Percentiles rank a stretch among this genome's conserved stretches.
Conservation (phyloP, 495 filamentous ascomycete genomes). For the Penicillium pulvis region DNA sequence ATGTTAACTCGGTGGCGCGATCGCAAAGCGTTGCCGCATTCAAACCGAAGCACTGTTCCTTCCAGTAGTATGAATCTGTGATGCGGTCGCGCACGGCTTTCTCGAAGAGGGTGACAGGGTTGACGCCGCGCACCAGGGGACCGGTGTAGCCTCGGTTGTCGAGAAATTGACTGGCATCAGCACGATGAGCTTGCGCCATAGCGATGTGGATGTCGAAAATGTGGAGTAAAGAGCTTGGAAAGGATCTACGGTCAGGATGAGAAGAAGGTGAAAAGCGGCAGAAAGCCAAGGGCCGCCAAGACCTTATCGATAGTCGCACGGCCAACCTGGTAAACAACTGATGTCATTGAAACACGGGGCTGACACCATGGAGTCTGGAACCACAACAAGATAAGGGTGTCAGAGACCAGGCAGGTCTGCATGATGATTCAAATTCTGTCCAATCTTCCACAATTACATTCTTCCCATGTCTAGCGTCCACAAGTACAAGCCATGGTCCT, state of each 20-base stretch:
- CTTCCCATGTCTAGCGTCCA: constrained; percentile 16
- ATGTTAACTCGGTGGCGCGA: constrained; percentile 80
- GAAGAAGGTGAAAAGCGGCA: constrained; percentile 10
- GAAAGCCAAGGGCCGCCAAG: constrained; percentile 14
- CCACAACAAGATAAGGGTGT: constrained; percentile 1
- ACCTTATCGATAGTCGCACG: constrained; percentile 49
- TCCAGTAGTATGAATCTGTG: constrained; percentile 93
- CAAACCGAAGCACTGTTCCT: constrained; percentile 95
- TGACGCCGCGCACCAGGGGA: constrained; percentile 71
- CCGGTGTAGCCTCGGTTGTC: constrained; percentile 78
- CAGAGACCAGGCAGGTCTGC: constrained; percentile 7
- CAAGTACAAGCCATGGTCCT: constrained; percentile 42
- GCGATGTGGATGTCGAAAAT: constrained; percentile 24
- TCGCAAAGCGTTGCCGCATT: constrained; percentile 90
- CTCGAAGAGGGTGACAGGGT: constrained; percentile 87
- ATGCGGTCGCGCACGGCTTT: constrained; percentile 94
- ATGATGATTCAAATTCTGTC: constrained; percentile 24
- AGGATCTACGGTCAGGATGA: constrained; percentile 17
- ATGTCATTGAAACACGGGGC: constrained; percentile 29
- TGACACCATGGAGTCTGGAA: constrained; percentile 1
- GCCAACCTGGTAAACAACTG: constrained; percentile 42
- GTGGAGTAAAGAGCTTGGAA: constrained; percentile 9
- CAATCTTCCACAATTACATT: constrained; percentile 10
- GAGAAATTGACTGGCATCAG: constrained; percentile 73
- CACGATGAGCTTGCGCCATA: constrained; percentile 55